Conservation (phyloP, 2,329 filamentous ascomycete species). For the Penicillium sp. region DNA sequence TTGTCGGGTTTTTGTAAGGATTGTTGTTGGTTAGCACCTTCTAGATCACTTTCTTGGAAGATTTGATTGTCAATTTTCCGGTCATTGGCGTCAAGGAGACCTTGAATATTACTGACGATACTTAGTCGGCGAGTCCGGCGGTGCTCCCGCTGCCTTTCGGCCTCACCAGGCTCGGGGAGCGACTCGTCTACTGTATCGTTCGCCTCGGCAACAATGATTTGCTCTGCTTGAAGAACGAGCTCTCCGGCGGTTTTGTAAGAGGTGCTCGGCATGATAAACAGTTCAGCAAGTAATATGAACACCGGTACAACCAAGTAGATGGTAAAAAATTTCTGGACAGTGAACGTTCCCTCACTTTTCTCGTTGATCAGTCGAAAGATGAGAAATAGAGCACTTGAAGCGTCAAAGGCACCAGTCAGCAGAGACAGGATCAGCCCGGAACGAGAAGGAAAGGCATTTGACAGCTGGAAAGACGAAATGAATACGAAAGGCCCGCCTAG, state of each 20-base stretch:
- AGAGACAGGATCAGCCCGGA: slow-evolving; percentile 76
- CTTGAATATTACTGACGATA: slow-evolving; percentile 67
- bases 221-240: slow-evolving; percentile 68
- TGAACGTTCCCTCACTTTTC: slow-evolving; percentile 54
- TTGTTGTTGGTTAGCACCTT: slow-evolving; percentile 6
- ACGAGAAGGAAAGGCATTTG: slow-evolving; percentile 73
- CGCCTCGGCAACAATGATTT: slow-evolving; percentile 50
- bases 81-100: slow-evolving; percentile 56
- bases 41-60: slow-evolving; percentile 16
- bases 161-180: slow-evolving; percentile 45
- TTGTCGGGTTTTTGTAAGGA: slow-evolving; percentile 19
- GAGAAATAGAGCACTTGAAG: slow-evolving; percentile 73
- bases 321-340: slow-evolving; percentile 66
- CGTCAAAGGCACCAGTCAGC: slow-evolving; percentile 78
- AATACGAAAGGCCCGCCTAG: slow-evolving; percentile 78
- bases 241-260: slow-evolving; percentile 86
- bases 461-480: slow-evolving; percentile 78
- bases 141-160: slow-evolving; percentile 49
- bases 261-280: slow-evolving; percentile 67
- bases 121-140: slow-evolving; percentile 58
- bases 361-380: slow-evolving; percentile 69
- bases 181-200: slow-evolving; percentile 55
- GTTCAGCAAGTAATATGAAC: slow-evolving; percentile 62
- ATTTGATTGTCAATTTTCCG: slow-evolving; percentile 17
- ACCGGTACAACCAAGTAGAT: slow-evolving; percentile 67